phyloP scores from a whole-genome alignment of 2,329 filamentous ascomycete species.

The Daldinia sp. region DNA sequence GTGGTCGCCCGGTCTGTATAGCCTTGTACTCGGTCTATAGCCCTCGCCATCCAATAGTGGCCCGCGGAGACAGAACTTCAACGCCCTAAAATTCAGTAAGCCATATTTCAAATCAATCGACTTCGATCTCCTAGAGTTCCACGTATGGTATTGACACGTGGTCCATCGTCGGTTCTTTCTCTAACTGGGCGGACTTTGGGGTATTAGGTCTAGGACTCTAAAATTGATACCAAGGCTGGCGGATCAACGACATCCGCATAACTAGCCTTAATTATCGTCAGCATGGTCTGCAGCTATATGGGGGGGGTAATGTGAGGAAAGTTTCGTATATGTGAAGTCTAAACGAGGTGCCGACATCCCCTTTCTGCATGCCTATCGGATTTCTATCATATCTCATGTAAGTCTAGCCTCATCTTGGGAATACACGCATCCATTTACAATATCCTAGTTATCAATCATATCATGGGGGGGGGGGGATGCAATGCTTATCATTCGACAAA shows the following conservation, averaged over 20 bases:
- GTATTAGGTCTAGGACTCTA: background rate
- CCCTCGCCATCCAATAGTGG: background rate
- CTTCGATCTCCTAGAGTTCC: background rate
- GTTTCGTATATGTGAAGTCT: background rate
- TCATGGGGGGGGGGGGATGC: background rate
- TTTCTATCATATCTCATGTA: background rate
- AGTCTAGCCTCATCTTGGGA: background rate
- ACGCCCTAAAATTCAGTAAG: background rate
- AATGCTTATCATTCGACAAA: background rate
- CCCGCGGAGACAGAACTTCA: background rate
- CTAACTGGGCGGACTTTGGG: background rate
- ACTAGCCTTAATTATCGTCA: background rate
- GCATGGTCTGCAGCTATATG: background rate
- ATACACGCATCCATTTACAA: background rate
- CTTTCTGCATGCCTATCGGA: background rate
- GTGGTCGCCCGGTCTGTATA: background rate
- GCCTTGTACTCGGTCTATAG: background rate
- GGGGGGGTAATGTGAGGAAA: conserved; percentile 1
- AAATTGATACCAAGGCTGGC: background rate
- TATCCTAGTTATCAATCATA: background rate
- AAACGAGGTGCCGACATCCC: background rate
- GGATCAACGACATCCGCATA: background rate
- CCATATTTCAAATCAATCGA: background rate
- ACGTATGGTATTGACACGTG: background rate
- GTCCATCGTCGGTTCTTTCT: background rate